Base-by-base conservation (phyloP, 2,329 filamentous ascomycete genomes). In the Helminthosporium solani region DNA sequence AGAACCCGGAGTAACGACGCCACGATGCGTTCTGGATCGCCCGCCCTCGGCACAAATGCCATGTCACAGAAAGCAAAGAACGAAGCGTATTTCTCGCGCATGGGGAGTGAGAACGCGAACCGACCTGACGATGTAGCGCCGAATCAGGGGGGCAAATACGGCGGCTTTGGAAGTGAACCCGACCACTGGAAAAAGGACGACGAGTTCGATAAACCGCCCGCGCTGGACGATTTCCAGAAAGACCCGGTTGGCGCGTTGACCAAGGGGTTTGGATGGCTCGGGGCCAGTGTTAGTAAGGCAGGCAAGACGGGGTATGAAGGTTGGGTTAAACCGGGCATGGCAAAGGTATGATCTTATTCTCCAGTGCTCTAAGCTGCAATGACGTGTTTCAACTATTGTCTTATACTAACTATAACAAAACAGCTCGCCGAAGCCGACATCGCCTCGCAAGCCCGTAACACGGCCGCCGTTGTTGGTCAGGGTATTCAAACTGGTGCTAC, bases 211-310 rank as follows among this genome's bases (percentile, higher is more conserved):
- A 71, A 69, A 9, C 73, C 87, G 20, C 88, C 87, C 0, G 83
- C 83, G 11, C 75, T 94, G n/a, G 86, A 94, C 44, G 92, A 97
- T 44, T 82, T 97, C 64, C 90, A 96, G 70, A 88, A 85, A 66
- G 94, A 99, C 67, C 91, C 94, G 0, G 78, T 97, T 52, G 91
- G 83, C 1, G 90, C 92, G 14, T 72, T 99, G 58, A 90, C 85
- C 21, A 96, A 95, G 72, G 88, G 92, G 0, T 95, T 97, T 62
- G 92, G 92, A 7, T 97, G 94, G 90, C 90, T 97, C 64, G 82
- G 90, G 15, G 87, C 83, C 27, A 90, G 89, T 11, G 90, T 97
- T 33, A 85, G 84, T 20, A 96, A 94, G 78, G 88, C 88, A 54
- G 94, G 91, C 30, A 95, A 95, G 77, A 88, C 83, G 14, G 86